Percentiles rank a stretch among this genome's conserved stretches.
Conservation (phyloP, 163 green algal genomes). For the Volvox carteri region DNA sequence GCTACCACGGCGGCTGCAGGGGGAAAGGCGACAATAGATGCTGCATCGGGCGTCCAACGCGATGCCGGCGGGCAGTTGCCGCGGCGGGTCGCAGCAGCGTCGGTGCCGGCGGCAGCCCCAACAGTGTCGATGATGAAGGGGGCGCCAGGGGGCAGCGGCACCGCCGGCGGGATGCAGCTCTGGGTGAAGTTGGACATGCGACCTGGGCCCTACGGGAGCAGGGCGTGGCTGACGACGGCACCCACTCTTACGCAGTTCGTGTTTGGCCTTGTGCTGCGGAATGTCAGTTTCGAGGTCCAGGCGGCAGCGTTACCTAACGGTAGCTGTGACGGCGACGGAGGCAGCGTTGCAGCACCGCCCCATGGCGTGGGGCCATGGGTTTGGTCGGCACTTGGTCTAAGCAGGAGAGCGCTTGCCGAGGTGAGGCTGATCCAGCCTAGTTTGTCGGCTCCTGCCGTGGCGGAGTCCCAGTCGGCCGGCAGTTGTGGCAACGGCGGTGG, state of each 20-base stretch:
- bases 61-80: no score
- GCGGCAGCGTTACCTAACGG: no score
- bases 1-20: not conserved
- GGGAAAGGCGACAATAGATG: no score
- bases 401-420: no score
- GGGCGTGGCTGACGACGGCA: not conserved
- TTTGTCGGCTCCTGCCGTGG: no score
- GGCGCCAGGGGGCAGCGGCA: not conserved
- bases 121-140: not conserved
- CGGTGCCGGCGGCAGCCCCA: not conserved
- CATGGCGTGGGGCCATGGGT: no score
- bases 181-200: slow-evolving; percentile 45
- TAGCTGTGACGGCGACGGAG: no score
- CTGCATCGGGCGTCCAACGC: no score
- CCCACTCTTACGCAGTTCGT: slow-evolving; percentile 27
- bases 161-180: not conserved
- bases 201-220: slow-evolving; percentile 21
- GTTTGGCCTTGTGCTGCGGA: not conserved
- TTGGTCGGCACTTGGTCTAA: no score
- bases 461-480: not conserved
- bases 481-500: not conserved
- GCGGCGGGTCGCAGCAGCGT: not conserved
- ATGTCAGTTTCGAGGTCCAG: slow-evolving; percentile 20
- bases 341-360: no score
- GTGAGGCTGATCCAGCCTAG: no score